Percentiles rank a stretch among this genome's conserved stretches.
Evolutionary conservation across 2,329 filamentous ascomycete genomes (phyloP).

Genomic region (Sporothrix brunneoviolacea): DNA sequence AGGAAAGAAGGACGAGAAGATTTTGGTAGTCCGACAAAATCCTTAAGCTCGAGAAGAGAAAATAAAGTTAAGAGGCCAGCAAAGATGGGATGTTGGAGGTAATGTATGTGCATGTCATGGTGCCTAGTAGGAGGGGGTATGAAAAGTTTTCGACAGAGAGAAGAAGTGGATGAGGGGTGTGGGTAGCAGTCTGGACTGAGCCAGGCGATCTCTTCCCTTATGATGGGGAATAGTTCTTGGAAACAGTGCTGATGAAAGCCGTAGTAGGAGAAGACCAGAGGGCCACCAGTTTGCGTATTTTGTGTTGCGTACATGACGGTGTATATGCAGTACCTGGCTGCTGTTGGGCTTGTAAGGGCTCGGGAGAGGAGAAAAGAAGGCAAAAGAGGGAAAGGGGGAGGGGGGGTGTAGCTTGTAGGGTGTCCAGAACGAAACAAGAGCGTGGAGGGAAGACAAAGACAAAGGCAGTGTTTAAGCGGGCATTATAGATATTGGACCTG

Average conservation of each 20-base stretch:
- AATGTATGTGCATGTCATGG: slow-evolving; percentile 11
- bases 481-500: slow-evolving; percentile 14
- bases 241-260: slow-evolving; percentile 5
- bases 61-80: slow-evolving; percentile 2
- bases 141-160: slow-evolving; percentile 1
- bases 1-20: background rate
- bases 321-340: slow-evolving; percentile 10
- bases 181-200: background rate
- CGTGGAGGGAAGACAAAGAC: background rate
- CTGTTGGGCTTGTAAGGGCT: slow-evolving; percentile 8
- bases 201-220: slow-evolving; percentile 2
- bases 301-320: slow-evolving; percentile 6
- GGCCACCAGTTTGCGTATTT: slow-evolving; percentile 3
- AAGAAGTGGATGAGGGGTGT: slow-evolving; percentile 3
- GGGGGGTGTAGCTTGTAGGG: background rate
- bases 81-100: slow-evolving; percentile 8
- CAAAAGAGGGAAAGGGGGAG: background rate
- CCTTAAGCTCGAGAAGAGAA: slow-evolving; percentile 1
- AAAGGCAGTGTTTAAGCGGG: slow-evolving; percentile 8
- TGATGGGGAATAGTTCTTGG: background rate
- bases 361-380: slow-evolving; percentile 5
- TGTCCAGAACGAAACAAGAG: slow-evolving; percentile 1
- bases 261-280: background rate
- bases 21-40: background rate
- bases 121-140: slow-evolving; percentile 4